Conservation (phyloP, 2,329 filamentous ascomycete species). For the Pseudocercospora crystallina region DNA sequence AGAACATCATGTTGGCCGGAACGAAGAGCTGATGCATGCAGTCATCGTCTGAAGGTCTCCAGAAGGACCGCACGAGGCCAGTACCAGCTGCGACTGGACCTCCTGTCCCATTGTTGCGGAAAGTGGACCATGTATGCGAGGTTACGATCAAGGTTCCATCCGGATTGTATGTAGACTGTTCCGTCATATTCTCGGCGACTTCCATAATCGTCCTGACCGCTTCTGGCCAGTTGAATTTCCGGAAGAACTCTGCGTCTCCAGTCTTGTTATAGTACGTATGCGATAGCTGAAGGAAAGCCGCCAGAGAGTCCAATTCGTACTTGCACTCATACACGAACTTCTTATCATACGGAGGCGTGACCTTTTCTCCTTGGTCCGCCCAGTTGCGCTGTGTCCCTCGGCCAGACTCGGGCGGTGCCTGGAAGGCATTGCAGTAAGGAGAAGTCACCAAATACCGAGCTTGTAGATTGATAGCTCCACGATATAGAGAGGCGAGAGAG, state of each 20-base stretch:
- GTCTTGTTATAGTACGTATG: constrained; percentile 49
- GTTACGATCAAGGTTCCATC: constrained; percentile 13
- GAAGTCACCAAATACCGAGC: constrained; percentile 63
- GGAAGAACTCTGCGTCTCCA: constrained; percentile 23
- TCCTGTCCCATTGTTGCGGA: constrained; percentile 43
- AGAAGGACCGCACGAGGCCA: constrained; percentile 48
- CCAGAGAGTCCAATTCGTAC: constrained; percentile 52
- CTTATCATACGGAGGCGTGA: constrained; percentile 42
- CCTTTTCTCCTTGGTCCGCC: constrained; percentile 38
- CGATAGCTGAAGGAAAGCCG: constrained; percentile 49
- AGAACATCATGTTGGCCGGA: constrained; percentile 67
- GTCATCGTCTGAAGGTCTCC: constrained; percentile 49
- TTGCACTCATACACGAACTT: constrained; percentile 53
- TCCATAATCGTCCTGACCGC: constrained; percentile 15
- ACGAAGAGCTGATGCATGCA: constrained; percentile 50
- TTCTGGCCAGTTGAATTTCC: constrained; percentile 17
- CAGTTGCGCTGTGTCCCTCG: constrained; percentile 36
- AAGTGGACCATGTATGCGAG: constrained; percentile 9
- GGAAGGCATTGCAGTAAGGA: constrained; percentile 53
- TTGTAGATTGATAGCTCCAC: constrained; percentile 69
- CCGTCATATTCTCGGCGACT: constrained; percentile 17
- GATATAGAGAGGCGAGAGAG: constrained; percentile 64
- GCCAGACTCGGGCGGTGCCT: constrained; percentile 38
- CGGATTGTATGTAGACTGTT: constrained; percentile 14
- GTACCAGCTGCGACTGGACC: constrained; percentile 47